Percentiles rank a stretch among this genome's conserved stretches.
Evolutionary conservation across 805 yeast species (phyloP).

Genomic region (Ogataea corticis): DNA sequence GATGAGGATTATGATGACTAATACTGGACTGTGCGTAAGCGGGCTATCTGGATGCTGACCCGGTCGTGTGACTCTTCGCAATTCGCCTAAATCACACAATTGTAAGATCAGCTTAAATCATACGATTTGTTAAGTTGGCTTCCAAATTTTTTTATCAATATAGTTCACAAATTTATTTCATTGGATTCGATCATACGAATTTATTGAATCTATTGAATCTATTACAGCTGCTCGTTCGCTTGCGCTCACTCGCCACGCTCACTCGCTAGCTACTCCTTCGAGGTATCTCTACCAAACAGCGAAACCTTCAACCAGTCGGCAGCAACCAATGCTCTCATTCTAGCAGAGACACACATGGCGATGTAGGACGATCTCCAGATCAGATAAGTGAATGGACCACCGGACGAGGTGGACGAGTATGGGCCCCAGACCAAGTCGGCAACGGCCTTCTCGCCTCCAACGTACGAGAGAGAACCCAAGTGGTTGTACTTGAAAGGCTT

Average conservation of each 20-base stretch:
- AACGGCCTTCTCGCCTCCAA: slow-evolving; percentile 58
- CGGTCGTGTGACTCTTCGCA: too few relatives aligned
- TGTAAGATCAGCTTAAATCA: too few relatives aligned
- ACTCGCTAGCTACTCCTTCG: slow-evolving; percentile 49
- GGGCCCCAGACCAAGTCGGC: slow-evolving; percentile 60
- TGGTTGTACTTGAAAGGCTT: slow-evolving; percentile 48
- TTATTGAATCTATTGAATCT: too few relatives aligned
- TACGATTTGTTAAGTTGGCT: too few relatives aligned
- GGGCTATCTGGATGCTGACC: too few relatives aligned
- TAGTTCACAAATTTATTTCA: too few relatives aligned
- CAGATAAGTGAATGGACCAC: slow-evolving; percentile 55
- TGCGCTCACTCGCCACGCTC: neutral
- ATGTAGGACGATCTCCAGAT: slow-evolving; percentile 58
- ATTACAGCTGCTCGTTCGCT: too few relatives aligned
- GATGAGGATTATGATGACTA: slow-evolving; percentile 35
- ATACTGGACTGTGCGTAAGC: too few relatives aligned
- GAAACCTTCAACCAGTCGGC: slow-evolving; percentile 54
- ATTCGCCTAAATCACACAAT: too few relatives aligned
- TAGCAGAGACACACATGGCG: slow-evolving; percentile 54
- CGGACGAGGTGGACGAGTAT: slow-evolving; percentile 47
- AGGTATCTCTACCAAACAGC: slow-evolving; percentile 54
- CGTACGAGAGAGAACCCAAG: slow-evolving; percentile 56
- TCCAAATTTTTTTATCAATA: too few relatives aligned
- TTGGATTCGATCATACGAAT: neutral
- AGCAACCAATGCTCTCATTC: slow-evolving; percentile 52